Percentiles rank a stretch among this genome's conserved stretches.
phyloP scores from a whole-genome alignment of 1,139 yeast species.

The Suhomyces coccinellae region DNA sequence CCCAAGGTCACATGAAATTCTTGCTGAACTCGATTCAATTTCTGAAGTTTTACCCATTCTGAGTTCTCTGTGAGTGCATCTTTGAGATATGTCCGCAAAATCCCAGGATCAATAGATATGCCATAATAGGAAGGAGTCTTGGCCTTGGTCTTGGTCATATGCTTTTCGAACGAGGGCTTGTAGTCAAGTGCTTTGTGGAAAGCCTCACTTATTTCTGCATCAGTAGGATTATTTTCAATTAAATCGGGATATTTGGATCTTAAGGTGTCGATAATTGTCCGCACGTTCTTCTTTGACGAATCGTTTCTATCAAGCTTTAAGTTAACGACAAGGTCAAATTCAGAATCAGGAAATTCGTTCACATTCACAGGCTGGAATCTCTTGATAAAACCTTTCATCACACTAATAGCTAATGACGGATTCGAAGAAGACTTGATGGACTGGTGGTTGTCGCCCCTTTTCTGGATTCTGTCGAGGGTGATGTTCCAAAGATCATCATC shows the following conservation, averaged over 20 bases:
- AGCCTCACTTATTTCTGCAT: slow-evolving; percentile 39
- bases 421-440: slow-evolving; percentile 61
- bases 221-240: slow-evolving; percentile 41
- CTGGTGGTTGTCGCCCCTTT: slow-evolving; percentile 89
- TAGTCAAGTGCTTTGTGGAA: slow-evolving; percentile 52
- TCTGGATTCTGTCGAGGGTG: slow-evolving; percentile 59
- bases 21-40: slow-evolving; percentile 55
- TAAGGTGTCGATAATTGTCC: slow-evolving; percentile 41
- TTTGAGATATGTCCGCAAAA: slow-evolving; percentile 11
- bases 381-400: slow-evolving; percentile 72
- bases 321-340: slow-evolving; percentile 61
- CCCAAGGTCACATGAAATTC: slow-evolving; percentile 79
- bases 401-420: slow-evolving; percentile 47
- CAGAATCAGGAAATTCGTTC: slow-evolving; percentile 55
- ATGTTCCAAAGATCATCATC: slow-evolving; percentile 43
- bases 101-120: slow-evolving; percentile 19
- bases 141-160: slow-evolving; percentile 18
- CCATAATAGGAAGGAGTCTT: slow-evolving; percentile 30
- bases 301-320: slow-evolving; percentile 32
- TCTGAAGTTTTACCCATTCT: slow-evolving; percentile 36
- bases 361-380: slow-evolving; percentile 64
- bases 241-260: slow-evolving; percentile 48
- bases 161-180: slow-evolving; percentile 52
- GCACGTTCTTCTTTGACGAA: slow-evolving; percentile 57
- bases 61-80: slow-evolving; percentile 15